Evolutionary conservation across 1,284 basidiomycete species (phyloP), one percentile per base, ranked within the genome.

Genomic region (Moesziomyces antarcticus): DNA sequence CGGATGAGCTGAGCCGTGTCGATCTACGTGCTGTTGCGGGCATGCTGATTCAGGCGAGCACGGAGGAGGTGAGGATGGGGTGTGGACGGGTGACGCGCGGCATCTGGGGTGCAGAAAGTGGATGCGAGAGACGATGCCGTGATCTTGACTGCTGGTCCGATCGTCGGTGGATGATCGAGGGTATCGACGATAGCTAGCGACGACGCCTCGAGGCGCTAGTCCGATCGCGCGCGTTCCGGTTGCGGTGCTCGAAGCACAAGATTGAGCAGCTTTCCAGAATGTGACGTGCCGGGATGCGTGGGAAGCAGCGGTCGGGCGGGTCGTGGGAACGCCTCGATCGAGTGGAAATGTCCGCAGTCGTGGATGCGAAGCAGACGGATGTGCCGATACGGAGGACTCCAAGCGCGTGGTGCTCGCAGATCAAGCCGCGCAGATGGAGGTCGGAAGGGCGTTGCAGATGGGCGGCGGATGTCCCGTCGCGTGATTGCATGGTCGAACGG

Each of bases 1-100:
- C 59, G n/a, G 62, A 57, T 40, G 57, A 21, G 55, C 66, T 74
- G 47, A 66, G 66, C 50, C 66, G 61, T 33, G 72, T 66, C 14
- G 72, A 62, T 61, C 66, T 65, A 20, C 66, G 66, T 27, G 66
- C 60, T 52, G 30, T 45, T 6, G 62, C 35, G 10, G 62, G 53
- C 61, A 67, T 73, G 53, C 52, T 62, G 52, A 30, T 48, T 63
- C 46, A 62, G 33, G 18, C 35, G 35, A 35, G 48, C 51, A 54
- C 33, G 59, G 4, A 37, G 35, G 35, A 37, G 35, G 21, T 45
- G 47, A 45, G 35, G 53, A 33, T 54, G 27, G 25, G 43, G 51
- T 62, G 50, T 46, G 18, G n/a, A 43, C 47, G 21, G n/a, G 55
- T 58, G 18, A 47, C 40, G 59, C 51, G 52, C 37, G 49, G 59